Base-by-base conservation (phyloP, 345 rosid genomes). In the Syzygium oleosum region DNA sequence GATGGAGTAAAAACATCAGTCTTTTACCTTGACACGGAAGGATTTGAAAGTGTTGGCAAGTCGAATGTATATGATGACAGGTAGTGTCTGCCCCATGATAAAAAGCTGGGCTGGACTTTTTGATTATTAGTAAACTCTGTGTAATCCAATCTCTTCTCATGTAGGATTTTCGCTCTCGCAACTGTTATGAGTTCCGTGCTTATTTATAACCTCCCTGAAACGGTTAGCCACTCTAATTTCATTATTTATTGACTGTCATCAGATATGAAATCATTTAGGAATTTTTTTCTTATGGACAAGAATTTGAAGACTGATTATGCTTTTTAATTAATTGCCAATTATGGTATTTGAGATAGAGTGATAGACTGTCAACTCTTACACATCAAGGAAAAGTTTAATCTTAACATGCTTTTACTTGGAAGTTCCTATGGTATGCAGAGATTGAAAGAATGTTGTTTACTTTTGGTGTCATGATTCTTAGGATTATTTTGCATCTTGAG, bases 1-100 rank as follows among this genome's bases (percentile, higher is more conserved):
- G 91, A 93, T 54, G 99, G 98, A 86, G 94, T 92, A 16, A 96
- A 91, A 92, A 95, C 98, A 90, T 94, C 99, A 13, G 95, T 97
- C 65, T 93, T 98, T 91, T 98, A 96, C 93, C 98, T 98, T 73
- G 99, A 98, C 88, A 96, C 99, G 1, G 99, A 98, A 91, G 99
- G 99, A 86, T 98, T 98, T 91, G 99, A 98, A 94, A 98, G 99
- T 90, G 77, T 98, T 91, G 99, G 99, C 90, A 98, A 98, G 94
- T 98, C 99, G 27, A 98, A 97, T 90, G 99, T 98, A 52, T 98
- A 98, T 90, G 99, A 98, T 85, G 99, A 98, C 90, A 89, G 99
- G 99, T 98, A 94, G 89, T 51, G 46, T 68, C 79, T 68, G 79
- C 46, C 2, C 79, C 13, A 0, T 1, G 88, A 87, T 52, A 85